A percentile compares a stretch with the other conserved stretches of the same genome.
Conservation (phyloP, 164 flowering plant species). For the Dillenia suffruticosa region DNA sequence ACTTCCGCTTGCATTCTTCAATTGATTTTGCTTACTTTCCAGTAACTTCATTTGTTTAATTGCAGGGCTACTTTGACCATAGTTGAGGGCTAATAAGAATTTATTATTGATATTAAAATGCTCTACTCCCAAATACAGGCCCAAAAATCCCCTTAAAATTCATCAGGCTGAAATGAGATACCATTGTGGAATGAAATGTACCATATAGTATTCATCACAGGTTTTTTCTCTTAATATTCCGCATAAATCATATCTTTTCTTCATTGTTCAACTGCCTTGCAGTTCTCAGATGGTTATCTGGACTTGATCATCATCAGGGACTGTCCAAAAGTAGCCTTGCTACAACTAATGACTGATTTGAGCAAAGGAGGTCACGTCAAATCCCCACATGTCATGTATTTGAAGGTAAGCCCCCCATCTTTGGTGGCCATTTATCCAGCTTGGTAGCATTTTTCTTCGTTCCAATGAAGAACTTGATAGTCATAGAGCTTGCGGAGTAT, state of each 20-base stretch:
- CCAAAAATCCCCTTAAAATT: too few species aligned
- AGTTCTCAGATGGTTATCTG: slow-evolving; percentile 94
- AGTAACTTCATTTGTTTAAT: too few species aligned
- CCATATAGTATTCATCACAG: not conserved
- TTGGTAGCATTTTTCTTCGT: not conserved
- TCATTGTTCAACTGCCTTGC: slow-evolving; percentile 21
- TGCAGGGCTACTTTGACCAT: too few species aligned
- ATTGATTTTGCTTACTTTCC: too few species aligned
- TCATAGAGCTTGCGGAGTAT: too few species aligned
- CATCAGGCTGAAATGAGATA: too few species aligned
- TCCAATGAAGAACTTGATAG: too few species aligned
- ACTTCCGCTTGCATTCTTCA: too few species aligned
- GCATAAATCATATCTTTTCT: not conserved
- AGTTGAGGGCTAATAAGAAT: too few species aligned
- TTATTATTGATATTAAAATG: too few species aligned
- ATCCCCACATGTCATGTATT: slow-evolving; percentile 64
- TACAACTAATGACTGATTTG: slow-evolving; percentile 48
- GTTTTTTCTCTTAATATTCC: not conserved
- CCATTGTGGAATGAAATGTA: too few species aligned
- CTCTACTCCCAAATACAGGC: too few species aligned
- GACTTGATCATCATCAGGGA: slow-evolving; percentile 67
- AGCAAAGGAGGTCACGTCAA: slow-evolving; percentile 70
- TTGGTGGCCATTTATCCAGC: not conserved
- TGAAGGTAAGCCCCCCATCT: slow-evolving; percentile 53
- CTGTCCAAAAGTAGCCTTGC: slow-evolving; percentile 57